Percentiles rank a stretch among this genome's conserved stretches.
Conservation (phyloP, 1,139 yeast species). For the Nakaseomyces kungkrabaensis region DNA sequence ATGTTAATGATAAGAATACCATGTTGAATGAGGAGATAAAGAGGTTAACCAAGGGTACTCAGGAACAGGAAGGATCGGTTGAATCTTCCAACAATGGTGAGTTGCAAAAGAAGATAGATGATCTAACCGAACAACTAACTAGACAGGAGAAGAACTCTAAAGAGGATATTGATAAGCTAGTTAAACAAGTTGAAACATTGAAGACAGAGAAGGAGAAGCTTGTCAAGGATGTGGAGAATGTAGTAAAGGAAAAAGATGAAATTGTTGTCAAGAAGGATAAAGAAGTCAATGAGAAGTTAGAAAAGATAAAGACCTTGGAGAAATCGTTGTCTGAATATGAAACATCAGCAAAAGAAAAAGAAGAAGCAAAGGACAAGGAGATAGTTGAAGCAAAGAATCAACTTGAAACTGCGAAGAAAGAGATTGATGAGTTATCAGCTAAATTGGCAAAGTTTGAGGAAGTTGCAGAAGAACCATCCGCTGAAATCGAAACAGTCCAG, state of each 20-base stretch:
- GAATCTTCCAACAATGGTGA: conserved; percentile 11
- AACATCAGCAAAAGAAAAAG: conserved; percentile 8
- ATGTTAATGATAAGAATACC: conserved; percentile 50
- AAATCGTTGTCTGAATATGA: not conserved
- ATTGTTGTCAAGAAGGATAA: conserved; percentile 12
- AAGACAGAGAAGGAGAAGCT: conserved; percentile 3
- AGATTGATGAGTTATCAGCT: not conserved
- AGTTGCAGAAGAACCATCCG: not conserved
- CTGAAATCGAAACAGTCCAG: not conserved
- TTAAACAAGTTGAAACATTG: not conserved
- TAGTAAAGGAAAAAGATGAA: conserved; percentile 5
- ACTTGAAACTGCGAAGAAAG: conserved; percentile 2
- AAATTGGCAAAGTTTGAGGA: not conserved
- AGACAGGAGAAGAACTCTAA: not conserved
- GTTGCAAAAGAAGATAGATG: conserved; percentile 5
- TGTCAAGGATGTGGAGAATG: conserved; percentile 7
- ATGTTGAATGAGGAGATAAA: conserved; percentile 39
- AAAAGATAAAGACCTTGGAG: not conserved
- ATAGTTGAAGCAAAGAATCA: conserved; percentile 1
- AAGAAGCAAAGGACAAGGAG: conserved; percentile 5
- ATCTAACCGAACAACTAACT: conserved; percentile 5
- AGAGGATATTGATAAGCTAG: not conserved
- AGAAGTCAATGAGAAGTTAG: not conserved
- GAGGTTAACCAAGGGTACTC: conserved; percentile 21
- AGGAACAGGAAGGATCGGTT: conserved; percentile 6